These are phyloP conservation scores for Phalaenopsis hybrid DNA, from an alignment of 116 monocot genomes.

Conservation along the genomic window DNA sequence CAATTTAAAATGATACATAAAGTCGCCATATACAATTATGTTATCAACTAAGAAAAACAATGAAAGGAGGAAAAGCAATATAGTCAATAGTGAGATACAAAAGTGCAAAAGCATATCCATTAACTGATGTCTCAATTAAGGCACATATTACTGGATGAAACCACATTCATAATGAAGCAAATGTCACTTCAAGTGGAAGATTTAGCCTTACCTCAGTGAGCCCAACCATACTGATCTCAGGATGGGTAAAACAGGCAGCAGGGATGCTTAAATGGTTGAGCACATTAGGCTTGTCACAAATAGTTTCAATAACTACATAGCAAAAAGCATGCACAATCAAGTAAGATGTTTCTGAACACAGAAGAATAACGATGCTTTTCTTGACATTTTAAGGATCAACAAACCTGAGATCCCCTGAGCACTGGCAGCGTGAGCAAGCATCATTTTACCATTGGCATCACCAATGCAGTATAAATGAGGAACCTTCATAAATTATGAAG, in stretches of 20 bases:
- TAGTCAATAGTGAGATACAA: not conserved
- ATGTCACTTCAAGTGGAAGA: not conserved
- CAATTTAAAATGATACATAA: not conserved
- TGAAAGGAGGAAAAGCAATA: not conserved
- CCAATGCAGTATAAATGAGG: constrained; percentile 96
- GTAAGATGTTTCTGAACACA: not conserved
- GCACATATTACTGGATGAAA: not conserved
- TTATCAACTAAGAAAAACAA: not conserved
- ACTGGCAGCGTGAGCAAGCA: constrained; percentile 99
- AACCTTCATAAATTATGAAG: constrained; percentile 32
- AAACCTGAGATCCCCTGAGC: constrained; percentile 97
- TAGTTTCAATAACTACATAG: constrained; percentile 68
- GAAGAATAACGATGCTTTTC: not conserved
- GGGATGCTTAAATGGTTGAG: constrained; percentile 95
- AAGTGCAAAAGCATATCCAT: not conserved
- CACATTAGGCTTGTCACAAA: constrained; percentile 76
- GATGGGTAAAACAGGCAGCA: constrained; percentile 96
- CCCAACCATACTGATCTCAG: constrained; percentile 97
- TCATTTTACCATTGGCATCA: constrained; percentile 98
- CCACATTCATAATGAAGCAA: constrained; percentile 1
- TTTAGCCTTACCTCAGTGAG: constrained; percentile 68
- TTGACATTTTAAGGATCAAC: not conserved
- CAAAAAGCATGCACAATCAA: not conserved
- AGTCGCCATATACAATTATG: not conserved
- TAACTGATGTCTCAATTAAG: not conserved